Evolutionary conservation across 306 rosid species (phyloP).

Genomic region (Sphenostylis stenocarpa): DNA sequence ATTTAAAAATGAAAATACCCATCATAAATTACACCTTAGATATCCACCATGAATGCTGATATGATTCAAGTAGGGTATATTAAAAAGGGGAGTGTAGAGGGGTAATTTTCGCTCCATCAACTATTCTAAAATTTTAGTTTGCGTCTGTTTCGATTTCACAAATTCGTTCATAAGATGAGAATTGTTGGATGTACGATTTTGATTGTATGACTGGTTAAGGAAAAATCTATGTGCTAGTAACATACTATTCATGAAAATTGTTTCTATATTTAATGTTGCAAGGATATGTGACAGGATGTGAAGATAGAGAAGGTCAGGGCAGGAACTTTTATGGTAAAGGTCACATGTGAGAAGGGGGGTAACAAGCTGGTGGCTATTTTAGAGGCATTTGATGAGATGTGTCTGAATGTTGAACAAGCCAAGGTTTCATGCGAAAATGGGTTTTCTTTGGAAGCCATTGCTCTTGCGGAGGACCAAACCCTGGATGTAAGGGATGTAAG

Average conservation of each 20-base stretch:
- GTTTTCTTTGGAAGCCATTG: conserved; percentile 73
- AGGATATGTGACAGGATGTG: conserved; percentile 52
- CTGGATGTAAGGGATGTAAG: conserved; percentile 49
- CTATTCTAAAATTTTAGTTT: not conserved
- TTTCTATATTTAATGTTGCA: not conserved
- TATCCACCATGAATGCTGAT: not conserved
- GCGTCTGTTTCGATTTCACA: not conserved
- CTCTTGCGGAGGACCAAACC: conserved; percentile 46
- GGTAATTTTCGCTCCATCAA: not conserved
- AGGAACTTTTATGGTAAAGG: conserved; percentile 53
- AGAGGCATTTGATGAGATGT: conserved; percentile 65
- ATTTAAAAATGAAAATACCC: not conserved
- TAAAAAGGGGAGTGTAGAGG: too few relatives aligned
- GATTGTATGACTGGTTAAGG: not conserved
- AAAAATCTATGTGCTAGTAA: not conserved
- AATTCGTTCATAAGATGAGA: not conserved
- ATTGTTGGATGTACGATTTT: not conserved
- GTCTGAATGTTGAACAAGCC: conserved; percentile 63
- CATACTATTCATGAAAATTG: not conserved
- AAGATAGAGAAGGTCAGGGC: conserved; percentile 63
- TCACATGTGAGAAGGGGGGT: conserved; percentile 60
- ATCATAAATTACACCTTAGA: not conserved
- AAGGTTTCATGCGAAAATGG: conserved; percentile 63
- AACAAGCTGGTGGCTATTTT: conserved; percentile 65
- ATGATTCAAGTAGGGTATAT: not conserved